Evolutionary conservation across 768 basidiomycete genomes (phyloP).

Genomic region (Exidia glandulosa): DNA sequence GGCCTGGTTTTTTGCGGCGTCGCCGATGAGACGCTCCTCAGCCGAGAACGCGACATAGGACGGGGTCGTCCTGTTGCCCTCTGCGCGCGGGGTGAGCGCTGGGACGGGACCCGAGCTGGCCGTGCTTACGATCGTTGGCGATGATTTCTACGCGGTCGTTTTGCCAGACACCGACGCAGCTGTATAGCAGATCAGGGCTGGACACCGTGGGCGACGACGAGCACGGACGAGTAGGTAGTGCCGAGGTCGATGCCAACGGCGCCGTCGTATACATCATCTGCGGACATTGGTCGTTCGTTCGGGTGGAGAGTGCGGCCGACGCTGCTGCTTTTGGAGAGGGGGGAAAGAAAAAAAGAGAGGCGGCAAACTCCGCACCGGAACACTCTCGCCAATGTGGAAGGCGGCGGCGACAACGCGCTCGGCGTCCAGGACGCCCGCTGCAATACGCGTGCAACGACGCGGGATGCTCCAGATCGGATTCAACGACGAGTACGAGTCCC

Average conservation of each 20-base stretch:
- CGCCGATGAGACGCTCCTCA: slow-evolving; percentile 93
- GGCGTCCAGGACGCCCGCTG: too few relatives aligned
- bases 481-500: too few relatives aligned
- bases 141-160: slow-evolving; percentile 99
- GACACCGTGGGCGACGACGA: not conserved
- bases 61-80: slow-evolving; percentile 90
- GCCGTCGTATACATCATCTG: slow-evolving; percentile 87
- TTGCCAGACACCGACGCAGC: slow-evolving; percentile 99
- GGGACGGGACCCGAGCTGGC: not conserved
- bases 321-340: slow-evolving; percentile 7
- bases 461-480: not conserved
- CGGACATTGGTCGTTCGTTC: slow-evolving; percentile 35
- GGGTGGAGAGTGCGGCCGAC: not conserved
- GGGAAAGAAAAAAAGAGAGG: slow-evolving; percentile 13
- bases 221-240: slow-evolving; percentile 86
- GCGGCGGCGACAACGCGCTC: too few relatives aligned
- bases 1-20: slow-evolving; percentile 98
- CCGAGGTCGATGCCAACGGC: slow-evolving; percentile 96
- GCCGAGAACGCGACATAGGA: slow-evolving; percentile 95
- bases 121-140: slow-evolving; percentile 55
- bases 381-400: too few relatives aligned
- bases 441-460: not conserved
- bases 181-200: slow-evolving; percentile 21
- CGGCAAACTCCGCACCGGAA: slow-evolving; percentile 1
- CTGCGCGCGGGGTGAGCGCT: not conserved